phyloP scores from a whole-genome alignment of 441 rosid species.

The Iberis amara region DNA sequence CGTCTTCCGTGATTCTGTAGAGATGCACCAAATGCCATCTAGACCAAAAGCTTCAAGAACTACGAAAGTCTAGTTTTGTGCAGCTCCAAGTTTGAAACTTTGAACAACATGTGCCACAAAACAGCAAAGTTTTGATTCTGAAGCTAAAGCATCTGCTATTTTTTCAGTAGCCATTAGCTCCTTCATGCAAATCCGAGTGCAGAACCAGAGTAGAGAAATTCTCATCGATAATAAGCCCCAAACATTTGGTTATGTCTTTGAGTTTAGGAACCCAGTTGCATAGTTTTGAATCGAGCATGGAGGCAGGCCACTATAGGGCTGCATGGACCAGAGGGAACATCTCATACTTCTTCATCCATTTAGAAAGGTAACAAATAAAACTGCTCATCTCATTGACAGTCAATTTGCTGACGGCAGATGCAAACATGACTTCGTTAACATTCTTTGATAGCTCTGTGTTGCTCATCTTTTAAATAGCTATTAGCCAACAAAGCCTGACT shows the following conservation, averaged over 20 bases:
- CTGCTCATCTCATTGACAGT: constrained; percentile 59
- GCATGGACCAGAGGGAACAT: constrained; percentile 75
- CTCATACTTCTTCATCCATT: constrained; percentile 81
- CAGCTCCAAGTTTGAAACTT: constrained; percentile 41
- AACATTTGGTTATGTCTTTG: constrained; percentile 52
- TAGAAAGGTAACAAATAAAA: constrained; percentile 59
- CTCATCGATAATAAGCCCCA: constrained; percentile 61
- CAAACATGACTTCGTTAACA: constrained; percentile 61
- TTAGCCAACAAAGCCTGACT: constrained; percentile 53
- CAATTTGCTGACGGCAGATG: constrained; percentile 56
- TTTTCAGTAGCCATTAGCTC: constrained; percentile 46
- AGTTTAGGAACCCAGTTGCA: constrained; percentile 83
- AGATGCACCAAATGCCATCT: too few relatives aligned
- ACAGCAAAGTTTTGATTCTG: constrained; percentile 55
- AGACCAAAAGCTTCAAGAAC: constrained; percentile 1
- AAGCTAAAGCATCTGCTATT: constrained; percentile 46
- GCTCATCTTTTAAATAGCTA: constrained; percentile 40
- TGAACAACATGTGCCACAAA: constrained; percentile 40
- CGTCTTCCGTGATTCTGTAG: too few relatives aligned
- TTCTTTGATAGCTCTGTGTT: constrained; percentile 37
- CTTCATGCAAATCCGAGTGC: constrained; percentile 62
- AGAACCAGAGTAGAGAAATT: constrained; percentile 64
- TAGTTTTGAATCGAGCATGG: constrained; percentile 45
- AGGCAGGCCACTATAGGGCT: constrained; percentile 54
- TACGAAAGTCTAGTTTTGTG: constrained; percentile 28